Base-by-base conservation (phyloP, 441 rosid genomes). In the Biscutella auriculata region DNA sequence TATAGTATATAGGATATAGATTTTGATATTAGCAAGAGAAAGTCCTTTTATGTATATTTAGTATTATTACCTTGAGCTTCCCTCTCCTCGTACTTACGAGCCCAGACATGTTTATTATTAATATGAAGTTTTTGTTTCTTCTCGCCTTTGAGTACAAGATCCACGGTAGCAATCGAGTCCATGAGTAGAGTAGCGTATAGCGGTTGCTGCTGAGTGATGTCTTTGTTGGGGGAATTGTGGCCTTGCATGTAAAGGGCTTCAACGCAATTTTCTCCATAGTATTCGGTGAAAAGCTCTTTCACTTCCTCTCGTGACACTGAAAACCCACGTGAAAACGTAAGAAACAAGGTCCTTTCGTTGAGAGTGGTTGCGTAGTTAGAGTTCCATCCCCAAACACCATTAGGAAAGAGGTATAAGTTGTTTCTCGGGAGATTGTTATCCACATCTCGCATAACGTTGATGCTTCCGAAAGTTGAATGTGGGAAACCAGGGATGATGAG, bases 241-340 rank as follows among this genome's bases (percentile, higher is more conserved):
- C 59, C 76, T 17, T 74, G 77, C 85, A 84, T 80, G 36, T 68
- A 63, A 25, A 87, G 67, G 8, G 56, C 37, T 1, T 64, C 75
- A 39, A 87, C 82, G 25, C 77, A 55, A 0, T 73, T 66, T 1
- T 82, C 88, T 32, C 66, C 67, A 57, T 54, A 62, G 0, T n/a
- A 30, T 0, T 47, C 2, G 0, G 67, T 67, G 40, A 84, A 84
- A 5, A 82, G 58, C 16, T 52, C 41, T 14, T 36, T 71, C 19
- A 82, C 83, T 53, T 87, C 93, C 0, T 40, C 72, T 62, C 51
- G 66, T 0, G 82, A 19, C 12, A 87, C 88, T 0, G 84, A 82
- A 67, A 81, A 84, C 0, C 90, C 95, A 48, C 88, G 63, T 1
- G 94, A 83, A 53, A 88, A 88, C 0, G 96, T 88, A 14, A 85